Evolutionary conservation across 805 yeast genomes (phyloP).

Genomic region (Helenozyma rhizophorensis): DNA sequence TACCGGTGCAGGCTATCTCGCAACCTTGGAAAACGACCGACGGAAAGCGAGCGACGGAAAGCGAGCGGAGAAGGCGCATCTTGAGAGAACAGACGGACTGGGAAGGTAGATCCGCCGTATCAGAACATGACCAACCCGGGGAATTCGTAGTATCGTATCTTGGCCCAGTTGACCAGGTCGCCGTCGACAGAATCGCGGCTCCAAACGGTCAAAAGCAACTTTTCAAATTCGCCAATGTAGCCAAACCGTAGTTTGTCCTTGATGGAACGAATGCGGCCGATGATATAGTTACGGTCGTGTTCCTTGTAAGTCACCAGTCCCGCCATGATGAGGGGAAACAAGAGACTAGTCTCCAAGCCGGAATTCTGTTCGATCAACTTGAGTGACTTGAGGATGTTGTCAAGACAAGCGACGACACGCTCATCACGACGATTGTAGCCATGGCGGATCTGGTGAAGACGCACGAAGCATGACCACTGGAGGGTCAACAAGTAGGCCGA

Average conservation of each 20-base stretch:
- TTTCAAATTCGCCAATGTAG: conserved; percentile 23
- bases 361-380: conserved; percentile 14
- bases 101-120: too few relatives aligned
- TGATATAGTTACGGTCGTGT: conserved; percentile 18
- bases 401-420: conserved; percentile 19
- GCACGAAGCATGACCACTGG: conserved; percentile 25
- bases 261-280: conserved; percentile 16
- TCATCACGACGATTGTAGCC: conserved; percentile 24
- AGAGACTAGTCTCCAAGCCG: conserved; percentile 22
- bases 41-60: background rate
- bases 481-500: conserved; percentile 22
- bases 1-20: background rate
- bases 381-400: conserved; percentile 19
- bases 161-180: conserved; percentile 26
- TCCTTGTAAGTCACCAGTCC: conserved; percentile 20
- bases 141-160: conserved; percentile 21
- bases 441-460: conserved; percentile 23
- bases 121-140: conserved; percentile 29
- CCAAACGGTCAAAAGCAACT: conserved; percentile 20
- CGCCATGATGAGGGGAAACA: conserved; percentile 25
- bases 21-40: background rate
- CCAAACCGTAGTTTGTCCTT: conserved; percentile 18
- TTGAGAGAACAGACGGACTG: background rate
- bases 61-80: background rate
- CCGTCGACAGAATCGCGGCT: conserved; percentile 12